These are phyloP conservation scores for Dendrobium officinale DNA, from an alignment of 106 monocot genomes.

Conservation along the genomic window DNA sequence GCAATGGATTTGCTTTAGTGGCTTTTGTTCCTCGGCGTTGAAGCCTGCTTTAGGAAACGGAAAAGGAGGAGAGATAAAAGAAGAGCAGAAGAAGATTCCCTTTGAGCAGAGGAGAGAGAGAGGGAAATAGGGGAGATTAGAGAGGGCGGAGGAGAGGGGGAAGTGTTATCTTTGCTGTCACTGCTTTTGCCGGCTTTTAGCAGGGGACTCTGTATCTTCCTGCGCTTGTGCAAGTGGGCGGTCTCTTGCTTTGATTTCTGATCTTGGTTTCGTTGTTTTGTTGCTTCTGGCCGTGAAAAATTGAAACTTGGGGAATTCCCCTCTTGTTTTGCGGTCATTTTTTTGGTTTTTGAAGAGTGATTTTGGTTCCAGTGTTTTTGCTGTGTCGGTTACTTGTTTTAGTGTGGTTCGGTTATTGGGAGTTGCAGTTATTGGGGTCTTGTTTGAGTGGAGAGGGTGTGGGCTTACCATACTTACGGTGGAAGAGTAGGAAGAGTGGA, in stretches of 20 bases:
- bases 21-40: conserved; percentile 2
- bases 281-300: not conserved
- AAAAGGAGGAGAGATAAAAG: conserved; percentile 1
- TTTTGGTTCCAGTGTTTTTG: not conserved
- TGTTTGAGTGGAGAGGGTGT: not conserved
- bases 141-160: no score
- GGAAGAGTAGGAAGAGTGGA: not conserved
- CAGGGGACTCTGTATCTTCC: not conserved
- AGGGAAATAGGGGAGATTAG: no score
- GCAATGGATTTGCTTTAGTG: conserved; percentile 2
- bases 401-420: not conserved
- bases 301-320: not conserved
- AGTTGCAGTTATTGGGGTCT: not conserved
- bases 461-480: not conserved
- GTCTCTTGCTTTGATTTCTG: not conserved
- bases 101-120: no score
- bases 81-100: not conserved
- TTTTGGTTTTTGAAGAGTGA: not conserved
- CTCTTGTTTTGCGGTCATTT: not conserved
- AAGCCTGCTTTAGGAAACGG: conserved; percentile 1
- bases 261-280: not conserved
- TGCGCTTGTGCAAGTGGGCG: conserved; percentile 1
- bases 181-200: not conserved
- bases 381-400: not conserved
- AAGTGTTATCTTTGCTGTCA: no score